Evolutionary conservation across 768 basidiomycete species (phyloP).

Genomic region (Panellus pusillus): DNA sequence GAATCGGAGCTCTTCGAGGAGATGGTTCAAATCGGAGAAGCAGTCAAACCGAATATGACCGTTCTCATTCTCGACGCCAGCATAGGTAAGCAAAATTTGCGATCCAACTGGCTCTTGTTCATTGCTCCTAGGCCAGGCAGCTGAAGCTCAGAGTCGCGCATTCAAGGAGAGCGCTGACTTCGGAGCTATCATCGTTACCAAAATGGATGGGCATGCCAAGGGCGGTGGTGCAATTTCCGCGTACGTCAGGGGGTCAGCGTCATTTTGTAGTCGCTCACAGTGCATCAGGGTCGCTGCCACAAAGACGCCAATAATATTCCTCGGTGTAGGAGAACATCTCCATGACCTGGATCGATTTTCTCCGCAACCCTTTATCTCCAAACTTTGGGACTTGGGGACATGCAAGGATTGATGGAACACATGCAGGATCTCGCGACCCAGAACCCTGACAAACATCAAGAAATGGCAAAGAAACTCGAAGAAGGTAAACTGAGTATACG

Average conservation of each 20-base stretch:
- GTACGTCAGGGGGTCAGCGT: conserved; percentile 51
- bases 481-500: conserved; percentile 96
- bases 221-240: conserved; percentile 99
- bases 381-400: conserved; percentile 94
- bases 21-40: conserved; percentile 95
- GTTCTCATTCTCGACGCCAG: conserved; percentile 95
- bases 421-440: conserved; percentile 95
- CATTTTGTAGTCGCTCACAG: conserved; percentile 5
- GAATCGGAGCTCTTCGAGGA: conserved; percentile 96
- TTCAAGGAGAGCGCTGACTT: conserved; percentile 99
- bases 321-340: conserved; percentile 97
- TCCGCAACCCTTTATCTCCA: conserved; percentile 96
- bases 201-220: conserved; percentile 99
- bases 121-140: conserved; percentile 76
- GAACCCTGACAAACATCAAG: conserved; percentile 96
- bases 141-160: conserved; percentile 92
- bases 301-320: conserved; percentile 97
- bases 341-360: conserved; percentile 95
- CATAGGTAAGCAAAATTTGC: conserved; percentile 57
- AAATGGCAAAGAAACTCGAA: conserved; percentile 96
- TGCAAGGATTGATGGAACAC: conserved; percentile 97
- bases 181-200: conserved; percentile 98
- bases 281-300: conserved; percentile 88
- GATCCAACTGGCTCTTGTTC: background rate
- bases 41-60: conserved; percentile 96